Evolutionary conservation across 495 filamentous ascomycete genomes (phyloP).

Genomic region (Penicillium bovifimosum): DNA sequence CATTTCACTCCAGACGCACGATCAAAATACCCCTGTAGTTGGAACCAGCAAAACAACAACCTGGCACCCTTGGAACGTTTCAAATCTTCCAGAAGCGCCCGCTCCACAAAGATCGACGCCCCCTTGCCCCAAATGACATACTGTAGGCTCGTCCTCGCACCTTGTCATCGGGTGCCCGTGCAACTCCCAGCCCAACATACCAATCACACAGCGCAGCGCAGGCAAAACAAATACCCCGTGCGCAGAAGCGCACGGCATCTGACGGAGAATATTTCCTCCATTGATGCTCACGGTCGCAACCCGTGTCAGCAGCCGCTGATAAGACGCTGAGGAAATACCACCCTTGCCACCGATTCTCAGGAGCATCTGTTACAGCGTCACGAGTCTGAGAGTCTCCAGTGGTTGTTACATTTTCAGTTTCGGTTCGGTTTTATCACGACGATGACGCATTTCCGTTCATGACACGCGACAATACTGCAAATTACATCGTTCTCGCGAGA

Average conservation of each 20-base stretch:
- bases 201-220: neutral
- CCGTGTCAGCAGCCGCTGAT: neutral
- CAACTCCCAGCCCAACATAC: neutral
- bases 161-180: conserved; percentile 3
- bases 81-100: conserved; percentile 3
- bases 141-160: neutral
- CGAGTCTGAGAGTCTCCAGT: no score
- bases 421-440: no score
- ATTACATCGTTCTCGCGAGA: no score
- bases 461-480: no score
- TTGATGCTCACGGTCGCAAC: neutral
- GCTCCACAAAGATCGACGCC: neutral
- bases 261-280: neutral
- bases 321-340: no score
- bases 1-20: neutral
- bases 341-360: no score
- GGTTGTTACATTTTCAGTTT: no score
- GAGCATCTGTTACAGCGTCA: no score
- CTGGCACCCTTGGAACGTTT: neutral
- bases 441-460: no score
- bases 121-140: neutral
- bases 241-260: neutral
- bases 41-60: neutral
- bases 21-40: no score
- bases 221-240: neutral